Base-by-base conservation (phyloP, 345 rosid genomes). In the Euphorbia tirucalli region DNA sequence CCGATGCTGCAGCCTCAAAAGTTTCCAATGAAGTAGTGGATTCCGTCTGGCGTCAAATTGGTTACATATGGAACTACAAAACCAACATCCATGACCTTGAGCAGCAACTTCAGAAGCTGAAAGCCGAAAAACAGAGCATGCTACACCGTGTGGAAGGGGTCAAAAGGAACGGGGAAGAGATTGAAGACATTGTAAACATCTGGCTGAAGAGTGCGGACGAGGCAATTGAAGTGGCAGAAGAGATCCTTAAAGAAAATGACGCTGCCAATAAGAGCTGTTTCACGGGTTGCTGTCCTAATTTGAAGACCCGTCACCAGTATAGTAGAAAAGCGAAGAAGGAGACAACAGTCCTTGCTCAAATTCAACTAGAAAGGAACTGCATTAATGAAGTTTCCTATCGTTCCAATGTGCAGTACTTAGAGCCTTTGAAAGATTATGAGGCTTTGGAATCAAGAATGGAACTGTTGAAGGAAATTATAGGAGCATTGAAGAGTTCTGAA, bases 381-480 rank as follows among this genome's bases (percentile, higher is more conserved):
- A 58, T 35, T 35, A 3, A 52, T 5, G 25, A 54, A 52, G 41
- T 71, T 10, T 61, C 68, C 22, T 61, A 71, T 44, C 25, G 2
- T 4, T n/a, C 22, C n/a, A 1, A 59, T 30, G 5, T 43, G 21
- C 55, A 27, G 15, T 22, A 46, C 5, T 31, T 44, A 7, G 60
- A n/a, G 28, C 11, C 62, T 64, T 19, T n/a, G 4, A 54, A 56
- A 65, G 44, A 54, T 25, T 72, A 65, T 32, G 37, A 72, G 24
- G 54, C 55, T 3, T 72, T 52, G 9, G 76, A 72, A 18, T 72
- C 76, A 55, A 72, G 76, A 52, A 13, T 5, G 8, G 28, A 9
- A 7, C 28, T 55, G 43, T 52, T 64, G 25, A 5, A 44, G 25
- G 50, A 54, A 13, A 65, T 72, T 19, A 1, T 72, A 28, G 48